Conservation (phyloP, 2,329 filamentous ascomycete species). For the Neodidymelliopsis sp. region DNA sequence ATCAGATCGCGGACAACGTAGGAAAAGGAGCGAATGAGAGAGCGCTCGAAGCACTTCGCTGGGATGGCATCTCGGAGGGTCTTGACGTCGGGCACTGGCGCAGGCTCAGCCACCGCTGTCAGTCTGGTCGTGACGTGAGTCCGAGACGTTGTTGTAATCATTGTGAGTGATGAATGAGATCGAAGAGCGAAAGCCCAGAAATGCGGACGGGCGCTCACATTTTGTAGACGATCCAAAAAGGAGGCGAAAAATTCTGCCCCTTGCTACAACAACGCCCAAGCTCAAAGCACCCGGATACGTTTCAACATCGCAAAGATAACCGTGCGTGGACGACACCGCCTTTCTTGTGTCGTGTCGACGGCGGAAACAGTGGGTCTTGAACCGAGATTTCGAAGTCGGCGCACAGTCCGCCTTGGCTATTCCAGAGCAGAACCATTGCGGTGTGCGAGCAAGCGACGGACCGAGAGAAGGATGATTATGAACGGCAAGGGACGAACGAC, state of each 20-base stretch:
- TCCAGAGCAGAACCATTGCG: constrained; percentile 13
- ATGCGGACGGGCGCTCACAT: constrained; percentile 11
- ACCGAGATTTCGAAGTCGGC: constrained; percentile 32
- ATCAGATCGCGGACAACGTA: constrained; percentile 36
- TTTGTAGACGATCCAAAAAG: constrained; percentile 23
- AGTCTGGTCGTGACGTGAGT: constrained; percentile 25
- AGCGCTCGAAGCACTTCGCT: constrained; percentile 35
- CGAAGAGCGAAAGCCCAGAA: constrained; percentile 7
- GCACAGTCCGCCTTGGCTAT: constrained; percentile 29
- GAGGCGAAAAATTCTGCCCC: constrained; percentile 25
- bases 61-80: constrained; percentile 34
- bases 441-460: constrained; percentile 12
- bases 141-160: constrained; percentile 30
- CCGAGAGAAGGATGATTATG: constrained; percentile 1
- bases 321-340: constrained; percentile 32
- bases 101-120: constrained; percentile 27
- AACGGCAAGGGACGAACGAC: background rate
- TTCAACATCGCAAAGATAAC: constrained; percentile 27
- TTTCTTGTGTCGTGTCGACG: constrained; percentile 22
- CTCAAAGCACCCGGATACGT: constrained; percentile 31
- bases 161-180: constrained; percentile 12
- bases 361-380: constrained; percentile 25
- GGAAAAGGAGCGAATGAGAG: constrained; percentile 29
- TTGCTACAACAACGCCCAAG: constrained; percentile 26
- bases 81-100: constrained; percentile 33